Evolutionary conservation across 139 green algal species (phyloP).

Genomic region (Volvox reticuliferus): DNA sequence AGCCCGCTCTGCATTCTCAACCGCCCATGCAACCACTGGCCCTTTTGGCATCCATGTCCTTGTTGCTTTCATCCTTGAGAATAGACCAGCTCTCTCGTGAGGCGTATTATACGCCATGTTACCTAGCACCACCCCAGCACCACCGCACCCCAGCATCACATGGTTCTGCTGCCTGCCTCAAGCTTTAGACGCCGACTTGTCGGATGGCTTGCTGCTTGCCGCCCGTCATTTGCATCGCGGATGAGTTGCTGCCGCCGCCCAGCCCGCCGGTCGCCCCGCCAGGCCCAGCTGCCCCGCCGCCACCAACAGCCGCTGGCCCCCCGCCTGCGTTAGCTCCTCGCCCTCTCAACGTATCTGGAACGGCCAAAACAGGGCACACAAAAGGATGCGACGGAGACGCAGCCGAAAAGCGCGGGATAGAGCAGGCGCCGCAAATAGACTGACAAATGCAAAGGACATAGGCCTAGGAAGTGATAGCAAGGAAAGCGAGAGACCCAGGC

Average conservation of each 20-base stretch:
- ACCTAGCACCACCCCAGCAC: too few relatives aligned
- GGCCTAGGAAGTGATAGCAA: too few relatives aligned
- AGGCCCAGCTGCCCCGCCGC: too few relatives aligned
- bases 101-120: too few relatives aligned
- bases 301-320: not conserved
- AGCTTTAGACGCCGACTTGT: not conserved
- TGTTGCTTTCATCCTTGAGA: too few relatives aligned
- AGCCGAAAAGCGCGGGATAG: not conserved
- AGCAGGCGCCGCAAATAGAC: not conserved
- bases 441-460: too few relatives aligned
- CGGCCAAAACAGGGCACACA: not conserved
- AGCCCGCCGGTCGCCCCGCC: not conserved
- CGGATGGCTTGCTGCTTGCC: not conserved
- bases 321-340: constrained; percentile 33
- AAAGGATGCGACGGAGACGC: not conserved
- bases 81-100: too few relatives aligned
- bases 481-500: too few relatives aligned
- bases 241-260: not conserved
- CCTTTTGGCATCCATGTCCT: too few relatives aligned
- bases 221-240: not conserved
- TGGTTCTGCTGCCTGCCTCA: not conserved
- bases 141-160: not conserved
- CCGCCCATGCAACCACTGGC: too few relatives aligned
- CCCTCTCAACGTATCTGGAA: constrained; percentile 51
- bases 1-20: too few relatives aligned